phyloP scores from a whole-genome alignment of 2,329 filamentous ascomycete genomes.

The Neonectria faginata region DNA sequence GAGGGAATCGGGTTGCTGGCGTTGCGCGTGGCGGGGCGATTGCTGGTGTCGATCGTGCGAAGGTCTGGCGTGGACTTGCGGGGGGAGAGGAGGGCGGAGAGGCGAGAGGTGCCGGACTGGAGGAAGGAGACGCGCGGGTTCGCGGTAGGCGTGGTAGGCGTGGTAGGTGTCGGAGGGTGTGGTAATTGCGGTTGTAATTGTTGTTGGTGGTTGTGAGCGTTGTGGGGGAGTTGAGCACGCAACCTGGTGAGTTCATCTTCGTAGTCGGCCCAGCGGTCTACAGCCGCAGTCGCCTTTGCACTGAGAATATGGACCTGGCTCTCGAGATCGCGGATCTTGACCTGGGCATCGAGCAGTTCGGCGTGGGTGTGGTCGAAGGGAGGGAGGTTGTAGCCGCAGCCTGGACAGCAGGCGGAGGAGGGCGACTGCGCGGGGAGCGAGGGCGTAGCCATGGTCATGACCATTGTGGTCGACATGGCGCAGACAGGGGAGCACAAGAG shows the following conservation, averaged over 20 bases:
- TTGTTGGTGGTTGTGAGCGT: constrained; percentile 39
- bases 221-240: constrained; percentile 54
- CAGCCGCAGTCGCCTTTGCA: constrained; percentile 74
- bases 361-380: constrained; percentile 52
- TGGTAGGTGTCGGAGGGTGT: constrained; percentile 41
- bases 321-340: constrained; percentile 76
- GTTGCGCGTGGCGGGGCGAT: constrained; percentile 34
- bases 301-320: constrained; percentile 77
- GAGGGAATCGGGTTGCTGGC: constrained; percentile 35
- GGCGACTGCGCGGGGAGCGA: constrained; percentile 43
- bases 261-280: constrained; percentile 79
- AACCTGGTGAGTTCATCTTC: constrained; percentile 79
- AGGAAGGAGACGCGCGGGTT: constrained; percentile 59
- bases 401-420: constrained; percentile 58
- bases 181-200: constrained; percentile 25
- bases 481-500: constrained; percentile 19
- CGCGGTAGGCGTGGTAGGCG: constrained; percentile 43
- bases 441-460: constrained; percentile 51
- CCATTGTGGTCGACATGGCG: constrained; percentile 47
- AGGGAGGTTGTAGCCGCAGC: constrained; percentile 60
- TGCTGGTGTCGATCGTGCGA: constrained; percentile 35
- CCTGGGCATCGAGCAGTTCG: constrained; percentile 65
- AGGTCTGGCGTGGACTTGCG: constrained; percentile 58
- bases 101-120: constrained; percentile 56
- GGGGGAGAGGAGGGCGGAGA: constrained; percentile 59